Base-by-base conservation (phyloP, 2,329 filamentous ascomycete genomes). In the Penicillium sp. region DNA sequence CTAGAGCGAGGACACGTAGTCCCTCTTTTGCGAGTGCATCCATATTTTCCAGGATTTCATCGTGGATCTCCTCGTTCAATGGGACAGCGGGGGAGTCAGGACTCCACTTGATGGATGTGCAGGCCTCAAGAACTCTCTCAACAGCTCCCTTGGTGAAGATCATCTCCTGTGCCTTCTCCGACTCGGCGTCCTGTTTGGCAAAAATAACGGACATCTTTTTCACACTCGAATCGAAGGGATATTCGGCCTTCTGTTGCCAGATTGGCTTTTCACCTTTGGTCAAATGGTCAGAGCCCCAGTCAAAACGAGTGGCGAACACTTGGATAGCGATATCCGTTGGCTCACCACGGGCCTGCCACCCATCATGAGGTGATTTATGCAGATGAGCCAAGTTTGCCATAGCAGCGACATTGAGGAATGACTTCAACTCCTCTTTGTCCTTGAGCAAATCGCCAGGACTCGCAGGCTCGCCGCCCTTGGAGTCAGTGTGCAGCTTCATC, bases 151-250 rank as follows among this genome's bases (percentile, higher is more conserved):
- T 78, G 33, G 72, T 75, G 57, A 75, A 77, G 4, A 77, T 65
- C 70, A 73, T 75, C 27, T 74, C 62, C 1, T 46, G 60, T 19
- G 66, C 61, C 26, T 67, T 62, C 25, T 63, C 37, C 14, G 57
- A 53, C 43, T 59, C 54, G 7, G 62, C 59, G 0, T 63, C 56
- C 3, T 50, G 37, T n/a, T 70, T 68, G 11, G 70, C 65, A 70
- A 88, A 89, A 53, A 90, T 85, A 37, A 90, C 87, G 0, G 87
- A 89, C 88, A 91, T 91, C 66, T 87, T 89, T 78, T 91, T 92
- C 61, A 91, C 83, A 56, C 85, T 85, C 0, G 88, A 90, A 67
- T 91, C 88, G 61, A 91, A 92, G 0, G 88, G 88, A 57, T 88
- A 90, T 65, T 91, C 89, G 1, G 85, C 84, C 25, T 87, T 75